phyloP scores from a whole-genome alignment of 2,329 filamentous ascomycete genomes.

The Penicillium sp. region DNA sequence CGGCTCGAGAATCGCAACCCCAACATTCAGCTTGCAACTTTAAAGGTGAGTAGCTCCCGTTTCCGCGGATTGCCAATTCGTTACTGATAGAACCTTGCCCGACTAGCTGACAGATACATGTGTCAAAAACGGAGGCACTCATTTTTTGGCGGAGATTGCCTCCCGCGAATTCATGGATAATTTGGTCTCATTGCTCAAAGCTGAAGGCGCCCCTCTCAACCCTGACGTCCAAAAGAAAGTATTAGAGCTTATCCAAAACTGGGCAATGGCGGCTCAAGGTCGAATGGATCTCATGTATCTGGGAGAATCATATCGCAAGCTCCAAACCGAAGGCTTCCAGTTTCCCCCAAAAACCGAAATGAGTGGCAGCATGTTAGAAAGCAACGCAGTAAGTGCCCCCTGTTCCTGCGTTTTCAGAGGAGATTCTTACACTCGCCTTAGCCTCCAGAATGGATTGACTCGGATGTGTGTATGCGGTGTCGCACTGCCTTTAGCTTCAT shows the following conservation, averaged over 20 bases:
- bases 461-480: slow-evolving; percentile 97
- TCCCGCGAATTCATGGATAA: slow-evolving; percentile 99
- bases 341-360: slow-evolving; percentile 85
- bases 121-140: slow-evolving; percentile 93
- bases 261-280: slow-evolving; percentile 83
- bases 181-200: slow-evolving; percentile 79
- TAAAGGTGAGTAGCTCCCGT: slow-evolving; percentile 58
- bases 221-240: slow-evolving; percentile 83
- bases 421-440: slow-evolving; percentile 34
- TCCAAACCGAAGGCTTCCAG: slow-evolving; percentile 78
- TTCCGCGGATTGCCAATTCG: neutral
- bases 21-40: slow-evolving; percentile 88
- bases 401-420: slow-evolving; percentile 3
- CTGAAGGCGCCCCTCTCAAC: slow-evolving; percentile 69
- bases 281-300: slow-evolving; percentile 80
- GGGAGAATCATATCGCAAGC: slow-evolving; percentile 72
- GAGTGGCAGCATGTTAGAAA: slow-evolving; percentile 96
- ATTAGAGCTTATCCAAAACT: slow-evolving; percentile 85
- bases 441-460: slow-evolving; percentile 96
- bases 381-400: slow-evolving; percentile 67
- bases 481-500: slow-evolving; percentile 94
- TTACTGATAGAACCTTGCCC: slow-evolving; percentile 12
- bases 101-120: slow-evolving; percentile 86
- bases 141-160: slow-evolving; percentile 92
- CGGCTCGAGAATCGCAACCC: slow-evolving; percentile 97